These are phyloP conservation scores for Orbilia blumenaviensis DNA, from an alignment of 2,329 filamentous ascomycete species.

Conservation along the genomic window DNA sequence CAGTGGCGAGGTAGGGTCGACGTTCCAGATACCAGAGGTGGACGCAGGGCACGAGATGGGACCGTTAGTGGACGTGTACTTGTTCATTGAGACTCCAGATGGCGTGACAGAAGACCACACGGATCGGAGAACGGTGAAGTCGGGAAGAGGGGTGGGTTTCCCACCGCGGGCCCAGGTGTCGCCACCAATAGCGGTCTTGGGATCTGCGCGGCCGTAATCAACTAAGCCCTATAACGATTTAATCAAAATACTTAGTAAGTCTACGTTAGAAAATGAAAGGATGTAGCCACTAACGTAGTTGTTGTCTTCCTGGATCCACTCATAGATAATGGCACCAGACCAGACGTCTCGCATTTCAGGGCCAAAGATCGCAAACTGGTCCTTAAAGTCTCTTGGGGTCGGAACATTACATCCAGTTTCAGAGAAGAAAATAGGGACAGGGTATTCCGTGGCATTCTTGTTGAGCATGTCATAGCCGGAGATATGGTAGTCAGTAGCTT, in stretches of 20 bases:
- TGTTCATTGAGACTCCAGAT: constrained; percentile 71
- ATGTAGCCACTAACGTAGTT: constrained; percentile 71
- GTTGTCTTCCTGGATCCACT: constrained; percentile 88
- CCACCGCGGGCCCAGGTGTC: constrained; percentile 72
- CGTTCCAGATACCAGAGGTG: constrained; percentile 75
- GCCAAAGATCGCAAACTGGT: constrained; percentile 81
- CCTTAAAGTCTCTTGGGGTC: constrained; percentile 71
- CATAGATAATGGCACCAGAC: constrained; percentile 85
- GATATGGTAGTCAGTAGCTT: constrained; percentile 66
- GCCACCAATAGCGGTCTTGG: constrained; percentile 66
- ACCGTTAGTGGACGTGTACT: constrained; percentile 71
- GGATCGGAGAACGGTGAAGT: constrained; percentile 78
- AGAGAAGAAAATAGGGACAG: constrained; percentile 87
- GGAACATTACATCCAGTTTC: constrained; percentile 83
- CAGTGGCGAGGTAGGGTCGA: constrained; percentile 74
- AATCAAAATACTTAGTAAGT: background rate
- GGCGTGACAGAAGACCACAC: constrained; percentile 79
- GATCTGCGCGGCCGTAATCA: constrained; percentile 73
- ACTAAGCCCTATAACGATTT: constrained; percentile 67
- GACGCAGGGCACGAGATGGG: constrained; percentile 75
- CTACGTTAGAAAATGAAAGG: background rate
- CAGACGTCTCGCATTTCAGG: constrained; percentile 73
- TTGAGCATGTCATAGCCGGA: constrained; percentile 78
- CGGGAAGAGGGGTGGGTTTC: constrained; percentile 69
- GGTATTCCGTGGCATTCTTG: constrained; percentile 73